Evolutionary conservation across 2,329 filamentous ascomycete genomes (phyloP).

Genomic region (Neobulgaria alba): DNA sequence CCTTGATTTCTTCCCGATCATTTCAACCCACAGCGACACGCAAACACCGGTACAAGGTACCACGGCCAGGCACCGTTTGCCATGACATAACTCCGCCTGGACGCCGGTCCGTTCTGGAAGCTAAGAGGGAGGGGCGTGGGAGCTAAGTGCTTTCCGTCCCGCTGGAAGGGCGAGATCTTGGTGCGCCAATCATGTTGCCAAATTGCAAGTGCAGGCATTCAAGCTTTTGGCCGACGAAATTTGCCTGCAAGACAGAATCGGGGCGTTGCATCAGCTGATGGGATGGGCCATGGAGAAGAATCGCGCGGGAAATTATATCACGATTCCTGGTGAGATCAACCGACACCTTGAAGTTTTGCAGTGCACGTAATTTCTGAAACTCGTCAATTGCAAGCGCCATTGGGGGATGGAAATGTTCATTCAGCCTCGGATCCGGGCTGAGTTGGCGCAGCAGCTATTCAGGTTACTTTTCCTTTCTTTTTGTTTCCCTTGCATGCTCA

Average conservation of each 20-base stretch:
- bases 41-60: no score
- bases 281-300: background rate
- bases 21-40: no score
- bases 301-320: background rate
- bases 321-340: background rate
- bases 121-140: background rate
- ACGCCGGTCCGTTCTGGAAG: background rate
- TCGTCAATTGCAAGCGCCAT: background rate
- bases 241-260: background rate
- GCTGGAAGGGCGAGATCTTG: background rate
- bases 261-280: background rate
- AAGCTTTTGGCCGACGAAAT: background rate
- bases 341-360: background rate
- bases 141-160: constrained; percentile 10
- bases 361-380: background rate
- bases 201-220: background rate
- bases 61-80: no score
- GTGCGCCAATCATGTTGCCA: background rate
- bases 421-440: no score
- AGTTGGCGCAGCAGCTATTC: background rate
- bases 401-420: no score
- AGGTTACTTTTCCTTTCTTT: background rate
- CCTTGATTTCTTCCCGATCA: background rate
- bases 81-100: background rate
- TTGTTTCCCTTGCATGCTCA: background rate